Conservation (phyloP, 192 early-diverging fungal genomes). For the Coemansia sp. region DNA sequence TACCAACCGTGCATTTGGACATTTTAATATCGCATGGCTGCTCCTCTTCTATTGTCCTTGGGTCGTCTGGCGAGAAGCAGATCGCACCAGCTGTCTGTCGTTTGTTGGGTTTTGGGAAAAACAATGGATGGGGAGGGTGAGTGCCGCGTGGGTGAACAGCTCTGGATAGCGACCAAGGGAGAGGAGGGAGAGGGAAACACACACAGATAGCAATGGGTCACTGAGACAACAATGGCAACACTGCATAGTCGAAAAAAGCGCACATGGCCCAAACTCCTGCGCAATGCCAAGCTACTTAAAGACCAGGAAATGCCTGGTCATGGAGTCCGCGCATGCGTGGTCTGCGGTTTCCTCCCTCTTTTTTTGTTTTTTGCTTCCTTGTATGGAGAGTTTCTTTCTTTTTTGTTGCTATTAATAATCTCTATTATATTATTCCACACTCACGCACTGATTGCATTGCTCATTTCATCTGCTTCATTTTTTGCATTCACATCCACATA, state of each 20-base stretch:
- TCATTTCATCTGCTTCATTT: not conserved
- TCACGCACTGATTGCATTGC: not conserved
- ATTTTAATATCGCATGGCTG: conserved; percentile 4
- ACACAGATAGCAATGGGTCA: not conserved
- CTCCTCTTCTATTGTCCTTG: not conserved
- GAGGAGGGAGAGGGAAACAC: not conserved
- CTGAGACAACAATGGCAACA: not conserved
- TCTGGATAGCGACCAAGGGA: not conserved
- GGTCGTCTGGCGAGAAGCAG: not conserved
- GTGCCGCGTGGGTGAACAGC: conserved; percentile 4
- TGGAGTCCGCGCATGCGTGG: not conserved
- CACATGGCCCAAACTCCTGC: not conserved
- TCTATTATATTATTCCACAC: not conserved
- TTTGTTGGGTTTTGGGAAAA: not conserved
- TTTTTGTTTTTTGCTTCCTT: not conserved
- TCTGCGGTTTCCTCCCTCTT: conserved; percentile 2
- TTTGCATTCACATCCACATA: not conserved
- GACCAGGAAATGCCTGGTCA: not conserved
- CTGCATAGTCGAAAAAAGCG: not conserved
- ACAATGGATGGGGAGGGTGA: not conserved
- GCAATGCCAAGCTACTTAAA: conserved; percentile 3
- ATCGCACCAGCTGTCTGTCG: not conserved
- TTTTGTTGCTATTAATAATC: not conserved
- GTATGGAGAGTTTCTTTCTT: not conserved
- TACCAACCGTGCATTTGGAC: not conserved